Evolutionary conservation across 2,329 filamentous ascomycete species (phyloP).

Genomic region (Verticillium nubilum): DNA sequence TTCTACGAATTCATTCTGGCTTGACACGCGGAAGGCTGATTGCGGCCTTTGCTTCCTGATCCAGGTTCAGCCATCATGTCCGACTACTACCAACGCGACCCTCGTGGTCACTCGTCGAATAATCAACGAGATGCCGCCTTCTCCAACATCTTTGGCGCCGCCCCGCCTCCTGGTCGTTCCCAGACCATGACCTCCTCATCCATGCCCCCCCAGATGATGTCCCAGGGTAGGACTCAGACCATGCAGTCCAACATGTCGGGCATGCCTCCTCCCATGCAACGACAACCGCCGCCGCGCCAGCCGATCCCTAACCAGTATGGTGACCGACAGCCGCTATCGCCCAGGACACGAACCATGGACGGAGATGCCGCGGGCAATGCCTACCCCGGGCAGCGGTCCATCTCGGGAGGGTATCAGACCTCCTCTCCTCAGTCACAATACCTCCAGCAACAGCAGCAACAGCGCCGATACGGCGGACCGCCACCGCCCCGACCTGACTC

Average conservation of each 20-base stretch:
- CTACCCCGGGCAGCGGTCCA: slow-evolving; percentile 42
- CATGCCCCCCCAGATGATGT: slow-evolving; percentile 43
- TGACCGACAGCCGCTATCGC: slow-evolving; percentile 29
- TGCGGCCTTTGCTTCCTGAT: slow-evolving; percentile 1
- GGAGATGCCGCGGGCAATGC: slow-evolving; percentile 5
- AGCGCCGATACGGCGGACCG: slow-evolving; percentile 38
- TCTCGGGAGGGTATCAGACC: slow-evolving; percentile 41
- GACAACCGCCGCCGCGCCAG: slow-evolving; percentile 56
- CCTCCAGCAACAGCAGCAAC: slow-evolving; percentile 36
- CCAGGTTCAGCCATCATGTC: slow-evolving; percentile 45
- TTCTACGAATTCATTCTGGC: background rate
- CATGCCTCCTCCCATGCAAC: slow-evolving; percentile 62
- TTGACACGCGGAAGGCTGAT: slow-evolving; percentile 5
- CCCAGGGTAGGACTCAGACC: slow-evolving; percentile 69
- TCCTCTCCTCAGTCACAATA: slow-evolving; percentile 39
- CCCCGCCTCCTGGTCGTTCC: slow-evolving; percentile 81
- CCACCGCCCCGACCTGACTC: slow-evolving; percentile 52
- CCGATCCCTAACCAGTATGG: slow-evolving; percentile 27
- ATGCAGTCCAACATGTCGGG: slow-evolving; percentile 48
- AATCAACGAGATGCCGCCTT: slow-evolving; percentile 90
- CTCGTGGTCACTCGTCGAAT: slow-evolving; percentile 46
- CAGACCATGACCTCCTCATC: slow-evolving; percentile 91
- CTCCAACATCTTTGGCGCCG: slow-evolving; percentile 88
- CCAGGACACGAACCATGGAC: slow-evolving; percentile 29
- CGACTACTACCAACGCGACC: slow-evolving; percentile 48